Conservation (phyloP, 2,329 filamentous ascomycete species). For the Aspergillus nomiae region DNA sequence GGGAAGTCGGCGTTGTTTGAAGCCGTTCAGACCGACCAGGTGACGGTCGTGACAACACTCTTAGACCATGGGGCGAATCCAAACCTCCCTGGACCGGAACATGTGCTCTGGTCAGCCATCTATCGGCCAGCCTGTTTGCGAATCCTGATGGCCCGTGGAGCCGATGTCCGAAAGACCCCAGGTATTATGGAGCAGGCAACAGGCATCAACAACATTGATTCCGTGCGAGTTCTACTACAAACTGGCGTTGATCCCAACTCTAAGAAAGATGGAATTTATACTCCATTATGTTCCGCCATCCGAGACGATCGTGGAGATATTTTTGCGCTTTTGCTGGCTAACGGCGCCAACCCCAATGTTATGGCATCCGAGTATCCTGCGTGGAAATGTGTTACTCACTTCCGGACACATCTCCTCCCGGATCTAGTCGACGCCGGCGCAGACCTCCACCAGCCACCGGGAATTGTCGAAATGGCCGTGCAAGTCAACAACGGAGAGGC, state of each 20-base stretch:
- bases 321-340: constrained; percentile 59
- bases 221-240: constrained; percentile 59
- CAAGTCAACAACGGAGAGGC: constrained; percentile 63
- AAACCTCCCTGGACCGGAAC: constrained; percentile 69
- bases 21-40: constrained; percentile 58
- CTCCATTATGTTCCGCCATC: constrained; percentile 68
- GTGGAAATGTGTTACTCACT: constrained; percentile 70
- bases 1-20: constrained; percentile 67
- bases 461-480: constrained; percentile 67
- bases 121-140: constrained; percentile 62
- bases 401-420: constrained; percentile 62
- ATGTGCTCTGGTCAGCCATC: constrained; percentile 67
- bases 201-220: constrained; percentile 65
- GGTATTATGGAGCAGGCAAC: constrained; percentile 67
- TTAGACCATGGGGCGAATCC: constrained; percentile 65
- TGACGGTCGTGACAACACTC: constrained; percentile 58
- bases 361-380: constrained; percentile 65
- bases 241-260: constrained; percentile 63
- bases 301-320: constrained; percentile 67
- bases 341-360: constrained; percentile 55
- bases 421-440: constrained; percentile 62
- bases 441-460: constrained; percentile 61
- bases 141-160: constrained; percentile 60
- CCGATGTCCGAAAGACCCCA: constrained; percentile 61
- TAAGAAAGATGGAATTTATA: constrained; percentile 68